These are phyloP conservation scores for Gossypium davidsonii DNA, from an alignment of 441 rosid species.

Conservation along the genomic window DNA sequence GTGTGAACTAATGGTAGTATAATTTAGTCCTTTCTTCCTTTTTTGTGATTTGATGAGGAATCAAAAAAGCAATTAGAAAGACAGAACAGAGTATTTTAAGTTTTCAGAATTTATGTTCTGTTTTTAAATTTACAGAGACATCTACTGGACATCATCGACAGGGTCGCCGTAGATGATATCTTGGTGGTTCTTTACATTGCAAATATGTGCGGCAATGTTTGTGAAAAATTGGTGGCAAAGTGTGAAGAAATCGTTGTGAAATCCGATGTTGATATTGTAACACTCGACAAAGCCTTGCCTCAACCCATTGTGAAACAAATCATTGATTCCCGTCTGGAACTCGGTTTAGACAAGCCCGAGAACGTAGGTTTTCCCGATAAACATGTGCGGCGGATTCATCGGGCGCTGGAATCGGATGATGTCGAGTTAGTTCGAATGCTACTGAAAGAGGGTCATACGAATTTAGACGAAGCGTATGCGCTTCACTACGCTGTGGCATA, in stretches of 20 bases:
- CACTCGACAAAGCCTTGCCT: slow-evolving; percentile 62
- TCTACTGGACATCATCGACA: slow-evolving; percentile 55
- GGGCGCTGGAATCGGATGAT: slow-evolving; percentile 85
- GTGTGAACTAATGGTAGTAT: neutral
- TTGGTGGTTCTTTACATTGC: slow-evolving; percentile 50
- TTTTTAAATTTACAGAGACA: slow-evolving; percentile 42
- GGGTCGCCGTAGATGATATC: slow-evolving; percentile 48
- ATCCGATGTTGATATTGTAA: slow-evolving; percentile 51
- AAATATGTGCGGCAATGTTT: slow-evolving; percentile 41
- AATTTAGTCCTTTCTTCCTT: neutral
- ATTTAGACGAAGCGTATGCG: slow-evolving; percentile 61
- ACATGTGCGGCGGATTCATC: slow-evolving; percentile 54
- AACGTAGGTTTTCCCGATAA: slow-evolving; percentile 33
- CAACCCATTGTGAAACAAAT: slow-evolving; percentile 42
- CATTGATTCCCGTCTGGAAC: slow-evolving; percentile 30
- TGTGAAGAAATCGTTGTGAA: slow-evolving; percentile 47
- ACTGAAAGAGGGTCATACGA: slow-evolving; percentile 54
- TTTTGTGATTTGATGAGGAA: neutral
- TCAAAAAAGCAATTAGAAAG: neutral
- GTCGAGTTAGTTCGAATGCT: slow-evolving; percentile 79
- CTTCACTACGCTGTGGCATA: slow-evolving; percentile 85
- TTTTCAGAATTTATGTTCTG: neutral
- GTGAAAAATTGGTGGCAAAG: slow-evolving; percentile 39
- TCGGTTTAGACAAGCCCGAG: slow-evolving; percentile 32
- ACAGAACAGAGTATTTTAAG: neutral